Evolutionary conservation across 2,329 filamentous ascomycete genomes (phyloP).

Genomic region (Aureobasidium lini): DNA sequence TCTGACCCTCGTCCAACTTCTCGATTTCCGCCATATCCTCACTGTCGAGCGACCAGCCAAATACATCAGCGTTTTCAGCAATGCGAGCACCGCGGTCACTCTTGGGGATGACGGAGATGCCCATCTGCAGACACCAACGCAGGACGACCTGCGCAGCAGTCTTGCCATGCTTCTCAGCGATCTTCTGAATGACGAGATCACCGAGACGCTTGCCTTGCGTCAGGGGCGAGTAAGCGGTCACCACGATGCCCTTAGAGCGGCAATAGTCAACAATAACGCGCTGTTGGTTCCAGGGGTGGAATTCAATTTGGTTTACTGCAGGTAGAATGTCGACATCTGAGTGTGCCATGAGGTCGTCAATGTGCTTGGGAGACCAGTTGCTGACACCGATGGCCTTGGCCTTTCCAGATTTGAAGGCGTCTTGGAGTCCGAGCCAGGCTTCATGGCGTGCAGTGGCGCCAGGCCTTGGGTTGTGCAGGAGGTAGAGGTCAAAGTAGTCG

Average conservation of each 20-base stretch:
- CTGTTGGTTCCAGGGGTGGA: constrained; percentile 63
- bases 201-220: constrained; percentile 60
- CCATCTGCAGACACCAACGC: constrained; percentile 72
- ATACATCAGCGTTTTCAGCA: constrained; percentile 30
- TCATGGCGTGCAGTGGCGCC: constrained; percentile 47
- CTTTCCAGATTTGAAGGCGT: constrained; percentile 47
- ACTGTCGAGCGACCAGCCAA: constrained; percentile 28
- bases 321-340: constrained; percentile 53
- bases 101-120: constrained; percentile 45
- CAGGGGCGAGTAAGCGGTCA: constrained; percentile 55
- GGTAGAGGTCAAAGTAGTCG: constrained; percentile 57
- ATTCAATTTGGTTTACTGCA: constrained; percentile 61
- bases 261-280: constrained; percentile 47
- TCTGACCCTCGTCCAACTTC: constrained; percentile 25
- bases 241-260: constrained; percentile 46
- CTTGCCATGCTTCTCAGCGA: constrained; percentile 64
- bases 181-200: constrained; percentile 53
- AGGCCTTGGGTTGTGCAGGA: constrained; percentile 55
- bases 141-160: constrained; percentile 67
- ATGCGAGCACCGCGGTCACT: constrained; percentile 31
- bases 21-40: constrained; percentile 30
- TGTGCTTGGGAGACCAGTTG: constrained; percentile 58
- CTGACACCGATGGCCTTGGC: constrained; percentile 60
- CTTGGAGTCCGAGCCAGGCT: constrained; percentile 58
- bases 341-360: constrained; percentile 57